Evolutionary conservation across 495 filamentous ascomycete genomes (phyloP), one percentile per base, ranked within the genome.

Genomic region (Aspergillus panamensis): DNA sequence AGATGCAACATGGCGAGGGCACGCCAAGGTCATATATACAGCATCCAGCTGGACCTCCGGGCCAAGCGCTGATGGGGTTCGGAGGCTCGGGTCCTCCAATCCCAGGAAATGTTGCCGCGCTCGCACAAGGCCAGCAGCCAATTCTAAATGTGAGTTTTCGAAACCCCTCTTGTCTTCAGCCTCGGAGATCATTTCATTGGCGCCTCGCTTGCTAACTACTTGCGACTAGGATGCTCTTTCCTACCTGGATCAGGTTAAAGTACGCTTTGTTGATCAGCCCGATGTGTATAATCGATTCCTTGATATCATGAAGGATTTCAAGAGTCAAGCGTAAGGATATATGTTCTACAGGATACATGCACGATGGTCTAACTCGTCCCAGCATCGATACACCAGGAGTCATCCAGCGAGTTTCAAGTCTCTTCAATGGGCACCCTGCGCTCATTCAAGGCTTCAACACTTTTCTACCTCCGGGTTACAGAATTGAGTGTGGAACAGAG

Each of bases 221-320:
- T 13, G 25, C 60, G 29, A 65, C 45, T 68, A 95, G 91, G 94
- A 98, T 78, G 94, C 94, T 16, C 80, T 99, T 13, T 96, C 91
- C 70, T 99, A 99, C 69, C 81, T 99, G 35, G 94, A 99, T 70
- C 95, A 97, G 69, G 94, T 99, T 58, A 99, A 99, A 73, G 93
- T 97, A 47, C 92, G 96, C 62, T 99, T 99, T 64, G 87, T 90
- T 52, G 92, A 97, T 54, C 91, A 96, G 62, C 93, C 94, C 8
- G 95, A 99, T 70, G 94, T 99, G 2, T 99, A 99, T 66, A 99
- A 99, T 69, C 84, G 88, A 19, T 99, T 99, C 65, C 74, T 99
- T 51, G 94, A 99, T 62, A 99, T 99, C 50, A 99, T 99, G 95
- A 99, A 99, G 71, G 95, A 99, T 60, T 99, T 99, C 76, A 99